Conservation (phyloP, 352 stramenopile genomes). For the Hyaloperonospora arabidopsidis region DNA sequence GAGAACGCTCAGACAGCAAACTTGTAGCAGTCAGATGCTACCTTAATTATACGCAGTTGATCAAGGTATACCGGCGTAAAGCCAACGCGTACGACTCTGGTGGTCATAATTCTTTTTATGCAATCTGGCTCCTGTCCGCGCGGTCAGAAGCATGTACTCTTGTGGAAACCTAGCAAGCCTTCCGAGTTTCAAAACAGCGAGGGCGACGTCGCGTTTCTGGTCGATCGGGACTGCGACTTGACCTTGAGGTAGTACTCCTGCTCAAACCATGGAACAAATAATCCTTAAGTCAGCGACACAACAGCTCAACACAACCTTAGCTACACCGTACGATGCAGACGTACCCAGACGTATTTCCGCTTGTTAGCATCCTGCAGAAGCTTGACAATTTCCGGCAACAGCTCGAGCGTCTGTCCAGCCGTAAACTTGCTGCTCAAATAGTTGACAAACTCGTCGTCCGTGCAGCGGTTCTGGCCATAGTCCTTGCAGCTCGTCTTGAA, state of each 20-base stretch:
- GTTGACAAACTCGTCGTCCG: conserved; percentile 56
- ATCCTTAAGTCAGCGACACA: conserved; percentile 7
- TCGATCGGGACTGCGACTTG: conserved; percentile 41
- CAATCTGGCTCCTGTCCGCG: not conserved
- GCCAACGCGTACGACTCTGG: conserved; percentile 12
- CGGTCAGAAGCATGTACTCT: not conserved
- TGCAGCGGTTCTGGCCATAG: conserved; percentile 75
- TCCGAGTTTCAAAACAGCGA: conserved; percentile 54
- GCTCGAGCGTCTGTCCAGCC: conserved; percentile 56
- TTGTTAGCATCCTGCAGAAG: conserved; percentile 77
- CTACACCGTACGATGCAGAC: conserved; percentile 11
- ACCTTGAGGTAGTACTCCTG: conserved; percentile 72
- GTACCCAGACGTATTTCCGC: conserved; percentile 77
- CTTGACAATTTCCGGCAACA: conserved; percentile 79
- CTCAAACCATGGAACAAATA: conserved; percentile 5
- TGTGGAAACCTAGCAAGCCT: conserved; percentile 1
- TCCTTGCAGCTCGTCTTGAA: conserved; percentile 85
- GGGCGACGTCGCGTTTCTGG: conserved; percentile 30
- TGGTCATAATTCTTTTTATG: not conserved
- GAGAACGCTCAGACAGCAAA: conserved; percentile 4
- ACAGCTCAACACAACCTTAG: not conserved
- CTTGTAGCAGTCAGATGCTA: conserved; percentile 17
- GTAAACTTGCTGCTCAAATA: conserved; percentile 70
- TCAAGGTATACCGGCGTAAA: conserved; percentile 22
- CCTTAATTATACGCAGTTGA: conserved; percentile 24